Percentiles rank a stretch among this genome's conserved stretches.
phyloP scores from a whole-genome alignment of 192 early-diverging fungal genomes.

The Podila clonocystis region DNA sequence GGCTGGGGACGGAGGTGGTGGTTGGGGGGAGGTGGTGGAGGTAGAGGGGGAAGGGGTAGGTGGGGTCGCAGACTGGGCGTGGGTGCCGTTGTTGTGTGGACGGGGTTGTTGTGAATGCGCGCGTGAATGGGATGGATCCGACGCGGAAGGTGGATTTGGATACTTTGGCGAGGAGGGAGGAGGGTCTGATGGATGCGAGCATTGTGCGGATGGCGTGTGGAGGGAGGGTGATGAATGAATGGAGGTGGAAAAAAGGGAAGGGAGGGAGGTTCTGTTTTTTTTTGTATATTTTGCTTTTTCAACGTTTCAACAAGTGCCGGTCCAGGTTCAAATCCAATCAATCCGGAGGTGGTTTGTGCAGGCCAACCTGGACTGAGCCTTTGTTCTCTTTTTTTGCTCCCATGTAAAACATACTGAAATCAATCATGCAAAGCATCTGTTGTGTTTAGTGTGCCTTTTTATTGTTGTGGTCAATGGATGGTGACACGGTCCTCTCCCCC shows the following conservation, averaged over 20 bases:
- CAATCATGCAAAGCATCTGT: too few relatives aligned
- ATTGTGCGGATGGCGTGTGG: conserved; percentile 2
- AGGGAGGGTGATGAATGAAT: not conserved
- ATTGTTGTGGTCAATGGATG: too few relatives aligned
- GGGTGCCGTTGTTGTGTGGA: not conserved
- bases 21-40: conserved; percentile 22
- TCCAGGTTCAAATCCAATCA: too few relatives aligned
- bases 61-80: conserved; percentile 15
- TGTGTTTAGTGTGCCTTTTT: too few relatives aligned
- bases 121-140: not conserved
- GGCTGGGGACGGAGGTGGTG: not conserved
- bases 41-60: conserved; percentile 46
- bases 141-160: not conserved
- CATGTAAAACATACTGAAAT: too few relatives aligned
- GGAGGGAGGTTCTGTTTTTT: too few relatives aligned
- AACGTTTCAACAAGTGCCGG: too few relatives aligned
- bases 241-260: not conserved
- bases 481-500: too few relatives aligned
- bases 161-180: conserved; percentile 7
- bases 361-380: too few relatives aligned
- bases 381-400: too few relatives aligned
- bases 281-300: too few relatives aligned
- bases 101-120: conserved; percentile 2
- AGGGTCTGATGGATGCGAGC: conserved; percentile 14
- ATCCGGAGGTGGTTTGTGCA: too few relatives aligned